phyloP scores from a whole-genome alignment of 2,329 filamentous ascomycete genomes.

The Fusarium caatingaense region DNA sequence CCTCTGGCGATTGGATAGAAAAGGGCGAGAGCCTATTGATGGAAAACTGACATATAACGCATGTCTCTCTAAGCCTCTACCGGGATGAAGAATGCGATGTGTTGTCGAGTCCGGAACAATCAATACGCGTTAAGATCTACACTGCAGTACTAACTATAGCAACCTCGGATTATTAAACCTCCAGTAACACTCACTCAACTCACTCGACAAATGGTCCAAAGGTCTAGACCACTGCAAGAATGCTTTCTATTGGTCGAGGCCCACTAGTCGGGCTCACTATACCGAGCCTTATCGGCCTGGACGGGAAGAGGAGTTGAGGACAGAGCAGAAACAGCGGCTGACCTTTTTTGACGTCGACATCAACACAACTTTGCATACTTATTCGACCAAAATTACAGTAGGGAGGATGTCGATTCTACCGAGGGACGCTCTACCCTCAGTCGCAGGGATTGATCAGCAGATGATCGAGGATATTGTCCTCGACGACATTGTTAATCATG shows the following conservation, averaged over 20 bases:
- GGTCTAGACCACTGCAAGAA: constrained; percentile 27
- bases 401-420: constrained; percentile 1
- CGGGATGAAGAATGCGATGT: background rate
- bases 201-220: constrained; percentile 13
- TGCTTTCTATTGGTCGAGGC: constrained; percentile 14
- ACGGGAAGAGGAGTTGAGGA: constrained; percentile 30
- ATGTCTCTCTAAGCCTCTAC: background rate
- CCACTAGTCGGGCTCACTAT: constrained; percentile 24
- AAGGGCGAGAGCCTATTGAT: background rate
- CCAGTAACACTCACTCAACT: constrained; percentile 2
- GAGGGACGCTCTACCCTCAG: background rate
- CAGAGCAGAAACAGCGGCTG: constrained; percentile 23
- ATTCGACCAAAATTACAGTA: too few relatives aligned
- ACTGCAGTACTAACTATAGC: background rate
- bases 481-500: constrained; percentile 26
- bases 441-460: constrained; percentile 5
- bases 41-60: background rate
- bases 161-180: background rate
- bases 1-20: background rate
- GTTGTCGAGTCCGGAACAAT: background rate
- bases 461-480: constrained; percentile 21
- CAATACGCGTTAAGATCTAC: constrained; percentile 18
- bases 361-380: constrained; percentile 3
- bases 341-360: constrained; percentile 17
- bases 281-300: constrained; percentile 29